Conservation (phyloP, 2,329 filamentous ascomycete genomes). For the Phaeophleospora eucalypticola region DNA sequence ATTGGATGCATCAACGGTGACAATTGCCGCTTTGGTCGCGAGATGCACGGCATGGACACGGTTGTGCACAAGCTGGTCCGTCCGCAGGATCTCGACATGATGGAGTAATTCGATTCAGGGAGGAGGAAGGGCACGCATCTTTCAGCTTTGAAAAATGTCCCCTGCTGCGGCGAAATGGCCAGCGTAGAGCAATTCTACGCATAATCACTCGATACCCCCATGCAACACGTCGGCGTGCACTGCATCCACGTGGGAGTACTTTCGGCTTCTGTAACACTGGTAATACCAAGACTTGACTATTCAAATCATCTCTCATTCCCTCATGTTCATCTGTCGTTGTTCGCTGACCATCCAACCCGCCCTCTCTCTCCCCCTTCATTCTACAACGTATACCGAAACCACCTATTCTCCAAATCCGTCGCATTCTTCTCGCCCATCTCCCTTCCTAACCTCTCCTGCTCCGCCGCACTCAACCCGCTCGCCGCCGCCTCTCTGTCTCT, state of each 20-base stretch:
- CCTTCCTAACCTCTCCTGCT: constrained; percentile 59
- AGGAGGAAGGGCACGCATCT: not conserved
- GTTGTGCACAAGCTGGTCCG: constrained; percentile 48
- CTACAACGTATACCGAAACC: constrained; percentile 28
- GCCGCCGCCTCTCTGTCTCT: constrained; percentile 22
- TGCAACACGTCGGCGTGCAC: no score
- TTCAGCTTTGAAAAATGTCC: not conserved
- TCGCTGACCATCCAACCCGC: not conserved
- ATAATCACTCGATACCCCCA: no score
- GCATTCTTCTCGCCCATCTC: constrained; percentile 67
- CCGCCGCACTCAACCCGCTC: constrained; percentile 18
- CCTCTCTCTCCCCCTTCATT: not conserved
- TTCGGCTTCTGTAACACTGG: no score
- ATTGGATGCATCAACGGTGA: constrained; percentile 56
- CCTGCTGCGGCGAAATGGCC: no score
- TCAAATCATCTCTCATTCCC: no score
- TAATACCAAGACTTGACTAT: no score
- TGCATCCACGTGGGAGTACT: no score
- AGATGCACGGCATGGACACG: constrained; percentile 57
- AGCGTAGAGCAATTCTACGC: no score
- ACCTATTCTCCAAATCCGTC: constrained; percentile 53
- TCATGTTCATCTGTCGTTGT: not conserved
- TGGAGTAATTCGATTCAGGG: not conserved
- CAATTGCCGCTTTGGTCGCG: constrained; percentile 54
- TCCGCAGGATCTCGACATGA: constrained; percentile 13